A percentile compares a stretch with the other conserved stretches of the same genome.
Conservation (phyloP, 2,329 filamentous ascomycete genomes). For the Ophiosphaerella herpotricha region DNA sequence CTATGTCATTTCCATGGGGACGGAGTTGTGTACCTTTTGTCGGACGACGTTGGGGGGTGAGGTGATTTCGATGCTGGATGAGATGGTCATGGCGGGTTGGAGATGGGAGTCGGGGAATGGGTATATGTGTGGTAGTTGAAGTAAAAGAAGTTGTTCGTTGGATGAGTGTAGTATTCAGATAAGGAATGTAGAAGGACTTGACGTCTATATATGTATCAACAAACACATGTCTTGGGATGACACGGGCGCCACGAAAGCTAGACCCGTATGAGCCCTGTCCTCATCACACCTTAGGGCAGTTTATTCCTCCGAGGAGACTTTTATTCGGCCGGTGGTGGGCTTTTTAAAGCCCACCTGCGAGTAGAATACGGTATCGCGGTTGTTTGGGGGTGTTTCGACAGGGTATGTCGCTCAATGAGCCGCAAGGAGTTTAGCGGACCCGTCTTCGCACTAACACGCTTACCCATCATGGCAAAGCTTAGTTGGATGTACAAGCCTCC, state of each 20-base stretch:
- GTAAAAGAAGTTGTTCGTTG: too few relatives aligned
- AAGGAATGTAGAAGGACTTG: too few relatives aligned
- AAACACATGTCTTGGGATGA: too few relatives aligned
- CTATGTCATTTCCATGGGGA: neutral
- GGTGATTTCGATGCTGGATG: slow-evolving; percentile 22
- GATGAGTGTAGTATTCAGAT: too few relatives aligned
- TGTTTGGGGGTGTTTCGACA: neutral
- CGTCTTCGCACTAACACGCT: neutral
- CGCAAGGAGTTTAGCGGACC: slow-evolving; percentile 27
- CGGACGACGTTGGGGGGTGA: slow-evolving; percentile 14
- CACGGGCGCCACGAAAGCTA: too few relatives aligned
- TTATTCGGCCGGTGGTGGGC: too few relatives aligned
- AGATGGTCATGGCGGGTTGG: slow-evolving; percentile 9
- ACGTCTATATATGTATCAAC: too few relatives aligned
- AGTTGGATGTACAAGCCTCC: neutral
- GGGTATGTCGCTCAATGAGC: slow-evolving; percentile 29
- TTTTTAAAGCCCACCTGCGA: too few relatives aligned
- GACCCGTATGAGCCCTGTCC: too few relatives aligned
- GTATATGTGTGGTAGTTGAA: neutral
- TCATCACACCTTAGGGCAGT: too few relatives aligned
- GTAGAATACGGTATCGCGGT: neutral
- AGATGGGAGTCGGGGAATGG: neutral
- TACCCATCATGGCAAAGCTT: neutral
- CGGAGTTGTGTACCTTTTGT: slow-evolving; percentile 9
- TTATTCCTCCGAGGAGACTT: too few relatives aligned